Percentiles rank a stretch among this genome's conserved stretches.
phyloP scores from a whole-genome alignment of 2,329 filamentous ascomycete genomes.

The Kalaharituber pfeilii region DNA sequence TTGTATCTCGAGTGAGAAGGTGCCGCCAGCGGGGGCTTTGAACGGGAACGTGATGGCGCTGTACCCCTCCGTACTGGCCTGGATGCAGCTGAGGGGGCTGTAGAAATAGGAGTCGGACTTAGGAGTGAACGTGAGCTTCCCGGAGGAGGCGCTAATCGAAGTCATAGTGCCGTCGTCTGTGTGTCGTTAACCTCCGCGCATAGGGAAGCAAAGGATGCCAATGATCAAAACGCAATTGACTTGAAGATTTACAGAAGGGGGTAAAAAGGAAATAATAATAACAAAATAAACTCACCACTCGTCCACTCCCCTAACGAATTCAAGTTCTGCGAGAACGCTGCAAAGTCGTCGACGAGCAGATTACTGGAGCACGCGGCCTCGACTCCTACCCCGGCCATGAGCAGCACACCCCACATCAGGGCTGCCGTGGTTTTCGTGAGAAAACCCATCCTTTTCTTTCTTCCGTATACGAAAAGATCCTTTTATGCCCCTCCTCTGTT shows the following conservation, averaged over 20 bases:
- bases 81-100: conserved; percentile 35
- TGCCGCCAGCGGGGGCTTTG: conserved; percentile 31
- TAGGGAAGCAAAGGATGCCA: neutral
- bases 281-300: conserved; percentile 23
- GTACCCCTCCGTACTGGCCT: conserved; percentile 32
- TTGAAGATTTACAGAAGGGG: neutral
- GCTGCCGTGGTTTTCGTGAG: no score
- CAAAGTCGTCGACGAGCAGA: conserved; percentile 24
- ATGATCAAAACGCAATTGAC: neutral
- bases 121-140: conserved; percentile 36
- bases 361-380: conserved; percentile 21
- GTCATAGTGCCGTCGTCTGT: conserved; percentile 36
- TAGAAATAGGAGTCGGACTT: conserved; percentile 37
- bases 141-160: conserved; percentile 28
- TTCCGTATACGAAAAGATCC: no score
- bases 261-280: neutral
- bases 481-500: no score
- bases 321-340: conserved; percentile 23
- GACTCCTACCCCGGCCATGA: neutral
- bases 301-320: conserved; percentile 27
- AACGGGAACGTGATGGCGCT: conserved; percentile 33
- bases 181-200: neutral
- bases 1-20: conserved; percentile 33
- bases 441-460: no score
- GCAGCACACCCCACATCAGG: neutral